Evolutionary conservation across 305 asterid species (phyloP).

Genomic region (Galium porrigens): DNA sequence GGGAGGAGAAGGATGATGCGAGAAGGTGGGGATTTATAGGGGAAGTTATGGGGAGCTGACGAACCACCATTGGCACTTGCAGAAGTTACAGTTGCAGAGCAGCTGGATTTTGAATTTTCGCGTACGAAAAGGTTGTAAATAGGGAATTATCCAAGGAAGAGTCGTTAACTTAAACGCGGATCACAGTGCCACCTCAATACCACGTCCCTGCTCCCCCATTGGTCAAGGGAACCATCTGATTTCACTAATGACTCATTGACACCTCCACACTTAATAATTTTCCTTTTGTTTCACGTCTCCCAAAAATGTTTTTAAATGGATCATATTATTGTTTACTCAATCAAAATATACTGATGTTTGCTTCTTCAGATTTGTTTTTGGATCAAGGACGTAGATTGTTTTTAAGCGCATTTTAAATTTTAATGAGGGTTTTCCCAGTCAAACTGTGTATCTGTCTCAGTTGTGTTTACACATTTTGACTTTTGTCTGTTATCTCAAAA

Average conservation of each 20-base stretch:
- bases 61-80: neutral
- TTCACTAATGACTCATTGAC: neutral
- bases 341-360: no score
- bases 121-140: neutral
- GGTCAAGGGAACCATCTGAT: neutral
- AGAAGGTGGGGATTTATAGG: slow-evolving; percentile 9
- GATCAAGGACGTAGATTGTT: no score
- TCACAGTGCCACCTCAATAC: neutral
- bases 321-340: no score
- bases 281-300: neutral
- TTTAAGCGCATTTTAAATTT: no score
- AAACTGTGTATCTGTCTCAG: no score
- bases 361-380: no score
- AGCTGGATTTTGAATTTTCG: neutral
- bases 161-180: neutral
- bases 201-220: neutral
- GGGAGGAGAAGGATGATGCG: neutral
- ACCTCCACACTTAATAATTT: neutral
- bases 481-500: no score
- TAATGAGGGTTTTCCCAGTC: no score
- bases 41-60: slow-evolving; percentile 3
- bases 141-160: neutral
- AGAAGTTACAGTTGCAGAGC: neutral
- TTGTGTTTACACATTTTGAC: no score
- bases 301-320: no score